A percentile compares a stretch with the other conserved stretches of the same genome.
Evolutionary conservation across 352 stramenopile genomes (phyloP).

Genomic region (Pythium pectinolyticum): DNA sequence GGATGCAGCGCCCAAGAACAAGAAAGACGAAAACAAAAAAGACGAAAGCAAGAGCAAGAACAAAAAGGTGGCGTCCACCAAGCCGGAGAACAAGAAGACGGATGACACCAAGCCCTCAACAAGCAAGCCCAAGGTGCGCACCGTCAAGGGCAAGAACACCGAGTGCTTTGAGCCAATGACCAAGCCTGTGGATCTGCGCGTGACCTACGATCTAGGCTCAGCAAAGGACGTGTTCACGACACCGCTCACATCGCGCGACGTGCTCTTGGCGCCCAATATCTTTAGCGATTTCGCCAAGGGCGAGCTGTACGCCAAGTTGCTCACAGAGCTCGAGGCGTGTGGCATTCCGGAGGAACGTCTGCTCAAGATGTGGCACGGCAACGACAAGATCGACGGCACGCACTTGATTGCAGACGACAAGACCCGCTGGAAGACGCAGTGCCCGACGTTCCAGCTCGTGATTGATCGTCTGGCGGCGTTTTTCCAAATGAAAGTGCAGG

Average conservation of each 20-base stretch:
- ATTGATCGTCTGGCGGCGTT: constrained; percentile 82
- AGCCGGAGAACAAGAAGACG: constrained; percentile 6
- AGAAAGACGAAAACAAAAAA: constrained; percentile 29
- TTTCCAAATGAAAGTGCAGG: constrained; percentile 86
- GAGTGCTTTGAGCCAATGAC: constrained; percentile 73
- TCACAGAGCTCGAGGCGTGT: constrained; percentile 63
- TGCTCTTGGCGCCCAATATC: constrained; percentile 70
- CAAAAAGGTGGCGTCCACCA: constrained; percentile 16
- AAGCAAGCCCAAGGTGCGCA: constrained; percentile 22
- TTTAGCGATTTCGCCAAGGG: constrained; percentile 76
- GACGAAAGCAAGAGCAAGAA: constrained; percentile 33
- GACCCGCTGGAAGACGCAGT: constrained; percentile 71
- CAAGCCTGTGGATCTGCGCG: constrained; percentile 64
- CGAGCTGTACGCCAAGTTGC: constrained; percentile 68
- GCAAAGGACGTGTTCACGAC: constrained; percentile 61
- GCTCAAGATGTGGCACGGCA: constrained; percentile 84
- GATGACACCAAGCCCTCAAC: constrained; percentile 18
- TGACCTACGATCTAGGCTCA: constrained; percentile 65
- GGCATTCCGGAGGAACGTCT: constrained; percentile 62
- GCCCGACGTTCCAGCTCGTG: constrained; percentile 82
- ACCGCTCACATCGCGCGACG: constrained; percentile 53
- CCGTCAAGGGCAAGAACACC: constrained; percentile 71
- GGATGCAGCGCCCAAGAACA: constrained; percentile 12
- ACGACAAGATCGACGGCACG: constrained; percentile 90
- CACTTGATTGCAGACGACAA: constrained; percentile 93